phyloP scores from a whole-genome alignment of 2,329 filamentous ascomycete genomes.

The Aspergillus sp. region DNA sequence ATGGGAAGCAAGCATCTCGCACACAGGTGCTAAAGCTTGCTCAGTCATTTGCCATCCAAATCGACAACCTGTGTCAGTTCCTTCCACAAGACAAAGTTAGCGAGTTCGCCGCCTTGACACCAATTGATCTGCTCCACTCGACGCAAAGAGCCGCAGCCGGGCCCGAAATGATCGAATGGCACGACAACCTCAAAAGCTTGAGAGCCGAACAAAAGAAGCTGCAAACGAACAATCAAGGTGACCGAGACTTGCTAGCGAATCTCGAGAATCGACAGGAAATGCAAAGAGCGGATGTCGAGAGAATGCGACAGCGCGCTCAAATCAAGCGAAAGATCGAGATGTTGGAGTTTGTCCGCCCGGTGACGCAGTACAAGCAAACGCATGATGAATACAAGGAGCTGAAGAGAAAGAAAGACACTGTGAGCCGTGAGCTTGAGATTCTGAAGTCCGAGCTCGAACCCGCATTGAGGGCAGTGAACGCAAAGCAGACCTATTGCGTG shows the following conservation, averaged over 20 bases:
- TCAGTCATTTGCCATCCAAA: constrained; percentile 77
- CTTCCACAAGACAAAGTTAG: constrained; percentile 93
- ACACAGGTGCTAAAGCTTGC: constrained; percentile 68
- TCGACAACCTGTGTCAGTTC: constrained; percentile 97
- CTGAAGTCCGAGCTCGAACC: constrained; percentile 66
- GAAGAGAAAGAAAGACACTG: constrained; percentile 56
- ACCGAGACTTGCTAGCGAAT: constrained; percentile 63
- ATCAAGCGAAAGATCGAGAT: constrained; percentile 64
- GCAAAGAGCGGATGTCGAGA: constrained; percentile 78
- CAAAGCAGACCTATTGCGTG: constrained; percentile 64
- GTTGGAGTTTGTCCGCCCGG: constrained; percentile 64
- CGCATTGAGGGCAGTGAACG: constrained; percentile 65
- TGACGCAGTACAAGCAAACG: constrained; percentile 64
- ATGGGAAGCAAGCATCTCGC: constrained; percentile 61
- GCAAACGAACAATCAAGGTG: constrained; percentile 57
- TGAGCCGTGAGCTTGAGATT: constrained; percentile 57
- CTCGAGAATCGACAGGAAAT: constrained; percentile 72
- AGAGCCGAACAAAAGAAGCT: constrained; percentile 68
- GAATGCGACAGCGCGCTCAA: constrained; percentile 71
- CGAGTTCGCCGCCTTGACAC: constrained; percentile 82
- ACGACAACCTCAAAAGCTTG: constrained; percentile 69
- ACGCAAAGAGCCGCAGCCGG: constrained; percentile 87
- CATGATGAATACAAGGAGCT: constrained; percentile 50
- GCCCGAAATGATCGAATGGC: constrained; percentile 74
- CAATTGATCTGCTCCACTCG: constrained; percentile 77